Base-by-base conservation (phyloP, 306 rosid genomes). In the Cicer yamashitae region DNA sequence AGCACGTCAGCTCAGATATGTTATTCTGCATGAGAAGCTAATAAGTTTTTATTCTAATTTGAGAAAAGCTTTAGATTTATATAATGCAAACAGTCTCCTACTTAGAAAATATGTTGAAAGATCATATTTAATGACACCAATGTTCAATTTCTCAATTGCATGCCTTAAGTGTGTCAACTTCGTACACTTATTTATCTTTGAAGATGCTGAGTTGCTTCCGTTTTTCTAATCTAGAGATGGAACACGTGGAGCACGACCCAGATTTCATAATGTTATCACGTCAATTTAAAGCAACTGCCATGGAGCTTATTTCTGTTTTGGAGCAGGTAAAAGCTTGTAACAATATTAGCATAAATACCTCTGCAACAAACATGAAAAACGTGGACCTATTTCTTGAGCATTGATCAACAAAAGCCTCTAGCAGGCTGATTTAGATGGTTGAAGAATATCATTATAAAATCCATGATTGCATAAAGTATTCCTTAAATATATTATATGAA, bases 221-320 rank as follows among this genome's bases (percentile, higher is more conserved):
- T 85, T 67, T 85, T 86, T 81, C 80, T 79, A 80, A 58, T 81
- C 77, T 78, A 94, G 99, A 94, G 81, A 83, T 92, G 97, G 99
- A 94, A 84, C 97, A 80, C 79, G 96, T 92, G 84, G 96, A 92
- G 92, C 97, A 90, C 74, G 96, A 94, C 75, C 98, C 96, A 0
- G 96, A 92, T 51, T 94, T 86, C 84, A 83, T 90, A 67, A 68
- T 89, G 67, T 80, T 92, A 77, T 92, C 98, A 79, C 97, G 97
- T 59, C 96, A 90, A 72, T 94, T 94, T 77, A 94, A 94, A 87
- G 93, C 97, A 77, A 92, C 93, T 60, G 96, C 99, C 37, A 83
- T 86, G 81, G 98, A 90, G 85, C 91, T 94, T 70, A 89, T 94
- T 84, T 92, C 97, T 87, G 91, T 90, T 80, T 87, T 94, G 63